These are phyloP conservation scores for Pseudocercospora eumusae DNA, from an alignment of 2,329 filamentous ascomycete species.

Conservation along the genomic window DNA sequence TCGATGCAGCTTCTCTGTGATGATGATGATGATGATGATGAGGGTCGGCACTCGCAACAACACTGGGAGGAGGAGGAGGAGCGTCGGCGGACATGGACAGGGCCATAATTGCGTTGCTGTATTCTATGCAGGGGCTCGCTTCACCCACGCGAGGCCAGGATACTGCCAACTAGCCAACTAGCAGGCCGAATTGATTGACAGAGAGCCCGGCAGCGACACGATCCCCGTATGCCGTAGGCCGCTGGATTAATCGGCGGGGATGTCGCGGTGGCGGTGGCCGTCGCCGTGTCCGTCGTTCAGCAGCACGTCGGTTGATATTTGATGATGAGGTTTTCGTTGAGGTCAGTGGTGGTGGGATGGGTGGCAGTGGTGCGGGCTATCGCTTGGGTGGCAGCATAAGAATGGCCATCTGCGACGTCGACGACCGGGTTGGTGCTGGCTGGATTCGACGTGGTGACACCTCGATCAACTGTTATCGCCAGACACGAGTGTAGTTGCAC, in stretches of 20 bases:
- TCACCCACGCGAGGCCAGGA: conserved; percentile 10
- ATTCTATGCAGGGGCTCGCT: conserved; percentile 9
- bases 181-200: not conserved
- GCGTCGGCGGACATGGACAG: not conserved
- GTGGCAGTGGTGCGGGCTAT: not conserved
- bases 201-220: conserved; percentile 6
- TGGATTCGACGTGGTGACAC: not conserved
- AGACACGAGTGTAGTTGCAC: conserved; percentile 8
- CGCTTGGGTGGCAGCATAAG: not conserved
- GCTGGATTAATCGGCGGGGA: conserved; percentile 5
- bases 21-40: too few relatives aligned
- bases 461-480: not conserved
- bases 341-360: too few relatives aligned
- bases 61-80: not conserved
- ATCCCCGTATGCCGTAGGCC: conserved; percentile 5
- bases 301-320: not conserved
- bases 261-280: not conserved
- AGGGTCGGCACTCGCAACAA: not conserved
- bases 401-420: conserved; percentile 8
- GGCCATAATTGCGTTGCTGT: not conserved
- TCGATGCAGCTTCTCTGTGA: not conserved
- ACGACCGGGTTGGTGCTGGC: not conserved
- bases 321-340: too few relatives aligned
- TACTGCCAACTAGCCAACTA: not conserved
- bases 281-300: not conserved